phyloP scores from a whole-genome alignment of 1,139 yeast genomes.

The Magnusiomyces ingens region DNA sequence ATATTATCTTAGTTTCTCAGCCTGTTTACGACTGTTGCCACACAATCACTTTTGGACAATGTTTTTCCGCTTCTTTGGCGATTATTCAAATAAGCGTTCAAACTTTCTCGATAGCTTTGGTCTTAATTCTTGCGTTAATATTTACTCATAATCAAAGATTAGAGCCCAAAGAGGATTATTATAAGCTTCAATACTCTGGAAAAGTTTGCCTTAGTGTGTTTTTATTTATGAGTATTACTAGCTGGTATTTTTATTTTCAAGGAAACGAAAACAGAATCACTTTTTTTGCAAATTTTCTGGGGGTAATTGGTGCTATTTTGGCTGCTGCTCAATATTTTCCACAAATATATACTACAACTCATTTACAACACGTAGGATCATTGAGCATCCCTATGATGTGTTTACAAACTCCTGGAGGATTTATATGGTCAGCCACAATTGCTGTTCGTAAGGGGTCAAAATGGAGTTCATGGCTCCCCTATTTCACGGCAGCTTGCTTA shows the following conservation, averaged over 20 bases:
- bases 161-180: conserved; percentile 24
- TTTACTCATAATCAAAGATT: conserved; percentile 19
- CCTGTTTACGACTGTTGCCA: conserved; percentile 35
- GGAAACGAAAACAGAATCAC: neutral
- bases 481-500: conserved; percentile 60
- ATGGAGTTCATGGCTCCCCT: conserved; percentile 87
- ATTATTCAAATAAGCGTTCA: conserved; percentile 66
- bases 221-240: conserved; percentile 36
- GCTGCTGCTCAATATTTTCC: conserved; percentile 75
- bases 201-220: conserved; percentile 21
- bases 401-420: conserved; percentile 88
- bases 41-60: conserved; percentile 42
- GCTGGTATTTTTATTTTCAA: conserved; percentile 31
- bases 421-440: conserved; percentile 63
- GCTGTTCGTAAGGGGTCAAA: conserved; percentile 67
- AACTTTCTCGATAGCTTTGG: conserved; percentile 55
- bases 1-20: conserved; percentile 53
- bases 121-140: conserved; percentile 28
- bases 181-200: conserved; percentile 22
- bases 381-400: conserved; percentile 77
- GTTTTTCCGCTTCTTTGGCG: conserved; percentile 64
- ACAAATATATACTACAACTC: conserved; percentile 65
- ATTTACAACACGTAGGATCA: conserved; percentile 71
- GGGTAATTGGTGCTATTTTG: conserved; percentile 47
- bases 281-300: conserved; percentile 52